Base-by-base conservation (phyloP, 2,329 filamentous ascomycete genomes). In the Mariannaea sp. region DNA sequence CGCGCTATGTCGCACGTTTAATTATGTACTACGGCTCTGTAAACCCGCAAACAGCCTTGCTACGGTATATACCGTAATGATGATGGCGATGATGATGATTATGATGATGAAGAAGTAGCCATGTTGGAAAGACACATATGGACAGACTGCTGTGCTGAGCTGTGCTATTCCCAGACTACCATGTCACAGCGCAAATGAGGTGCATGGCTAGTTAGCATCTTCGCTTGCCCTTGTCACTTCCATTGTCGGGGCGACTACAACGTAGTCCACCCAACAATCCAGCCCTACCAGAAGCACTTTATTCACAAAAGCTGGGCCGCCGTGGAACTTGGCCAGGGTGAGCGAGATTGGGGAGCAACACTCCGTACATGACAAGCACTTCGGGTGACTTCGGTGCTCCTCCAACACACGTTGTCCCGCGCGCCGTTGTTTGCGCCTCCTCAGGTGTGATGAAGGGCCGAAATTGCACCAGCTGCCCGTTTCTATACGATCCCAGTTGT, bases 311-410 rank as follows among this genome's bases (percentile, higher is more conserved):
- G 13, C 29, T 47, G 48, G 57, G 53, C 60, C 58, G 48, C 43
- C 16, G 24, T 32, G 36, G 35, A 17, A 24, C 17, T 32, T 48
- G 17, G 53, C 59, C 50, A 55, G 63, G 62, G 55, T 58, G 56
- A 62, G 62, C 56, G 61, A 64, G 57, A 64, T 64, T 41, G 61
- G 61, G 43, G 52, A 42, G 55, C 40, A 32, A 24, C 8, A 24
- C 22, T 8, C 8, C 22, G n/a, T n/a, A 47, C 50, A 53, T 51
- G 50, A 39, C 30, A 54, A 42, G 41, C 35, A 53, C 49, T 50
- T 46, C 44, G 45, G 13, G 41, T 30, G 42, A 56, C 47, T 58
- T 43, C 42, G 22, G 26, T 42, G 22, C 32, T 39, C 20, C 42
- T 24, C 22, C 22, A 24, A 24, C 35, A 35, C 32, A 22, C 35